Evolutionary conservation across 177 flowering plant genomes (phyloP).

Genomic region (Vitis hybrid): DNA sequence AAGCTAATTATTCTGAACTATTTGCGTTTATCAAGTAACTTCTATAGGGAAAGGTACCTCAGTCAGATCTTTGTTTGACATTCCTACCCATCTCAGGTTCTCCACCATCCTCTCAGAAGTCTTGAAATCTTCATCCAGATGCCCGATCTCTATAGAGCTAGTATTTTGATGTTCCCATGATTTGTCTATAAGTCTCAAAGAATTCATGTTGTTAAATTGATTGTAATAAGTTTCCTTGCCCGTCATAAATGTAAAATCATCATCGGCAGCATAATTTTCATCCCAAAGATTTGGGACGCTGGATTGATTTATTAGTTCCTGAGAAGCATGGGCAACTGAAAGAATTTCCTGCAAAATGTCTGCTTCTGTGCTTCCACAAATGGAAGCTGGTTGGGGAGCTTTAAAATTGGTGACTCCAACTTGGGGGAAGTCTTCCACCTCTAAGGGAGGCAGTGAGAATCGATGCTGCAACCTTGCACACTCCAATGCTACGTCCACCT

Average conservation of each 20-base stretch:
- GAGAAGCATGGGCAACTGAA: constrained; percentile 70
- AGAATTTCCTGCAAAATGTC: constrained; percentile 69
- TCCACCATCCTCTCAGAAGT: constrained; percentile 45
- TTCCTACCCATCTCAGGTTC: constrained; percentile 73
- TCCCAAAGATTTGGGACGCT: constrained; percentile 33
- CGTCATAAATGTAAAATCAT: constrained; percentile 38
- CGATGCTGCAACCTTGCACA: constrained; percentile 83
- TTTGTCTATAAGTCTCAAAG: constrained; percentile 14
- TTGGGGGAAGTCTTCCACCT: constrained; percentile 59
- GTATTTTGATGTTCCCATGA: constrained; percentile 19
- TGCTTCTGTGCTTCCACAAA: constrained; percentile 18
- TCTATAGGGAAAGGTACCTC: constrained; percentile 38
- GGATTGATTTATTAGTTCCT: constrained; percentile 42
- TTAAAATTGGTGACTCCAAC: constrained; percentile 24
- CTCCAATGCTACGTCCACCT: constrained; percentile 85
- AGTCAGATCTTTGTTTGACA: constrained; percentile 56
- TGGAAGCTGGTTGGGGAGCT: constrained; percentile 20
- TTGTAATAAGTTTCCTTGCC: constrained; percentile 9
- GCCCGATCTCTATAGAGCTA: constrained; percentile 35
- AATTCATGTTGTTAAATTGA: constrained; percentile 17
- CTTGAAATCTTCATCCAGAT: constrained; percentile 39
- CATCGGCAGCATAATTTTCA: constrained; percentile 26
- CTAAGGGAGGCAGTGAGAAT: constrained; percentile 62
- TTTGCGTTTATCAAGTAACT: not conserved
- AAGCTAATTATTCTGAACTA: too few species aligned